Evolutionary conservation across 2,329 filamentous ascomycete genomes (phyloP).

Genomic region (Cladosporium oxysporum): DNA sequence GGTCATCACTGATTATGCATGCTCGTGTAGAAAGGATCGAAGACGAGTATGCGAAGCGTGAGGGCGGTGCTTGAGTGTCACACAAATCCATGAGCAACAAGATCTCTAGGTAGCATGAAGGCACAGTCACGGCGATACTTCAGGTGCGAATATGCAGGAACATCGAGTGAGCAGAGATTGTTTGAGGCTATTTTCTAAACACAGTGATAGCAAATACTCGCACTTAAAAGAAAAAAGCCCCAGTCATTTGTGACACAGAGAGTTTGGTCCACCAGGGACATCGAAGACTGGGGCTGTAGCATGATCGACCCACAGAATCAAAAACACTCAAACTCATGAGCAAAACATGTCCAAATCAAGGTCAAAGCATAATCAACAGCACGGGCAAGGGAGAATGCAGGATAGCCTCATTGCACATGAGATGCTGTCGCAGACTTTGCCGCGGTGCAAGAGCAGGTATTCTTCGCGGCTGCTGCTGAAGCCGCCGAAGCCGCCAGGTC

Average conservation of each 20-base stretch:
- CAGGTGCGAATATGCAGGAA: background rate
- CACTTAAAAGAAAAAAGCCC: background rate
- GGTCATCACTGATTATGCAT: background rate
- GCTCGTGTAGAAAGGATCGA: slow-evolving; percentile 40
- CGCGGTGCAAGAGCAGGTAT: too few species aligned
- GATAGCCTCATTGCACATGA: too few species aligned
- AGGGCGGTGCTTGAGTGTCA: slow-evolving; percentile 42
- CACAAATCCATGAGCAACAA: background rate
- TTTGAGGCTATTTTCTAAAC: background rate
- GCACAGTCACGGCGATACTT: background rate
- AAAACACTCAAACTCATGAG: background rate
- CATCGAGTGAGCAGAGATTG: background rate
- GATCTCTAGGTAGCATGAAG: background rate
- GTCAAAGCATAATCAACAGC: background rate
- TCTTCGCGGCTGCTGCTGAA: too few species aligned
- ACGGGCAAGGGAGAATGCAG: background rate
- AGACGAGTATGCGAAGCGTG: slow-evolving; percentile 48
- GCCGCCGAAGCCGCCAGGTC: too few species aligned
- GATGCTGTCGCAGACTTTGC: too few species aligned
- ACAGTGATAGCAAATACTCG: background rate
- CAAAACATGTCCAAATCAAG: background rate
- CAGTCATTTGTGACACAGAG: background rate
- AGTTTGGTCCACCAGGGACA: background rate
- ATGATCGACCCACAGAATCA: background rate
- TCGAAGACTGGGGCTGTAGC: background rate